phyloP scores from a whole-genome alignment of 2,329 filamentous ascomycete genomes.

The Exutisphaerella laricina region DNA sequence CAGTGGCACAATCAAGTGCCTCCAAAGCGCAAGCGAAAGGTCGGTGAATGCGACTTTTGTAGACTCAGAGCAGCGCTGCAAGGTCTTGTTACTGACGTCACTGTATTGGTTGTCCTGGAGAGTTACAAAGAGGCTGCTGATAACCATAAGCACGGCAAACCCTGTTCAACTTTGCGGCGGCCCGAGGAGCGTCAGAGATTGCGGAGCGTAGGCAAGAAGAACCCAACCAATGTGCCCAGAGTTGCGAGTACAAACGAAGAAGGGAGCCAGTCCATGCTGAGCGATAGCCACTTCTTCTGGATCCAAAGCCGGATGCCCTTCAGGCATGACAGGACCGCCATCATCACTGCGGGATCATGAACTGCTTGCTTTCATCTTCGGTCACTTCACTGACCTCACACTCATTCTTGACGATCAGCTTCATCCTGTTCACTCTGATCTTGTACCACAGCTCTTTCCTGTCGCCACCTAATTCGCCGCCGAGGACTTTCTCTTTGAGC shows the following conservation, averaged over 20 bases:
- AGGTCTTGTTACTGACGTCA: background rate
- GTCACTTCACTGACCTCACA: conserved; percentile 61
- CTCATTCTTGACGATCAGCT: conserved; percentile 62
- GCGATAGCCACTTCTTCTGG: background rate
- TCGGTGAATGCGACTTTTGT: too few relatives aligned
- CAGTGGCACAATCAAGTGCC: too few relatives aligned
- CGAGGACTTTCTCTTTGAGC: conserved; percentile 67
- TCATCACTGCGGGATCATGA: conserved; percentile 19
- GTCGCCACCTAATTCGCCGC: conserved; percentile 67
- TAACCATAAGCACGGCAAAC: background rate
- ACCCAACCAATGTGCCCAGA: background rate
- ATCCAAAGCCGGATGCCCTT: background rate
- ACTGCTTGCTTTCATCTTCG: conserved; percentile 59
- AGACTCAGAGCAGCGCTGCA: too few relatives aligned
- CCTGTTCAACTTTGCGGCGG: background rate
- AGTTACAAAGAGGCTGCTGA: background rate
- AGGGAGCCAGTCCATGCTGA: background rate
- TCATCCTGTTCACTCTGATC: conserved; percentile 61
- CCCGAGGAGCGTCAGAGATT: background rate
- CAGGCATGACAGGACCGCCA: background rate
- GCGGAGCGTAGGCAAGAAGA: background rate
- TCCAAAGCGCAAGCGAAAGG: too few relatives aligned
- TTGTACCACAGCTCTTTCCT: conserved; percentile 77
- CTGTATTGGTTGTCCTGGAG: background rate
- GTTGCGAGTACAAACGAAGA: background rate